Evolutionary conservation across 2,329 filamentous ascomycete species (phyloP).

Genomic region (Exophiala lecanii-corni): DNA sequence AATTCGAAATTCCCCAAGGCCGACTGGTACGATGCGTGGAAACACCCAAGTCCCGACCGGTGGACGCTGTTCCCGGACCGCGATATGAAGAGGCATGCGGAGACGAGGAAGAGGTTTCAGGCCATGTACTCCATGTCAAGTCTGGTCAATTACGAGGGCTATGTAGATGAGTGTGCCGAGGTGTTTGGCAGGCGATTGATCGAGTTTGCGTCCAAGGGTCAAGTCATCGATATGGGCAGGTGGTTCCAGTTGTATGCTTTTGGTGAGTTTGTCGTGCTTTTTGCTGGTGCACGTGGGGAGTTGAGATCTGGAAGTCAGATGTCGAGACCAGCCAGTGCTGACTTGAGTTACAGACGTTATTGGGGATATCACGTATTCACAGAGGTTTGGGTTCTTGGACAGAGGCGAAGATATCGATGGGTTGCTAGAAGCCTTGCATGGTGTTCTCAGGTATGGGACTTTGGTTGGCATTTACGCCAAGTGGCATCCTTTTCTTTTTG

Average conservation of each 20-base stretch:
- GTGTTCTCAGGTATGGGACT: constrained; percentile 34
- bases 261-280: constrained; percentile 32
- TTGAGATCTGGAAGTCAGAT: too few relatives aligned
- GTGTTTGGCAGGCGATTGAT: constrained; percentile 37
- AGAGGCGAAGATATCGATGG: constrained; percentile 66
- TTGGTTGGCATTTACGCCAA: constrained; percentile 41
- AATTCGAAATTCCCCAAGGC: constrained; percentile 22
- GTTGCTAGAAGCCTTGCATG: constrained; percentile 32
- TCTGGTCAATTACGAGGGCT: constrained; percentile 46
- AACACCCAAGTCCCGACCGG: constrained; percentile 52
- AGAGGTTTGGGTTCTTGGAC: constrained; percentile 70
- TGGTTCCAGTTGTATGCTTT: constrained; percentile 82
- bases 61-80: constrained; percentile 65
- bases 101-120: constrained; percentile 55
- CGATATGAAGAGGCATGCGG: constrained; percentile 69
- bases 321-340: too few relatives aligned
- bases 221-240: constrained; percentile 33
- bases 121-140: constrained; percentile 46
- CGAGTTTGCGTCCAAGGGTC: constrained; percentile 32
- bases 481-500: constrained; percentile 36
- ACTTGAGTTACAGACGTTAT: constrained; percentile 59
- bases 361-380: constrained; percentile 44
- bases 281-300: not conserved
- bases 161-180: constrained; percentile 45
- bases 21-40: constrained; percentile 49